Percentiles rank a stretch among this genome's conserved stretches.
Evolutionary conservation across 108 stramenopile species (phyloP).

Genomic region (Pseudonitzschia delicatissima): DNA sequence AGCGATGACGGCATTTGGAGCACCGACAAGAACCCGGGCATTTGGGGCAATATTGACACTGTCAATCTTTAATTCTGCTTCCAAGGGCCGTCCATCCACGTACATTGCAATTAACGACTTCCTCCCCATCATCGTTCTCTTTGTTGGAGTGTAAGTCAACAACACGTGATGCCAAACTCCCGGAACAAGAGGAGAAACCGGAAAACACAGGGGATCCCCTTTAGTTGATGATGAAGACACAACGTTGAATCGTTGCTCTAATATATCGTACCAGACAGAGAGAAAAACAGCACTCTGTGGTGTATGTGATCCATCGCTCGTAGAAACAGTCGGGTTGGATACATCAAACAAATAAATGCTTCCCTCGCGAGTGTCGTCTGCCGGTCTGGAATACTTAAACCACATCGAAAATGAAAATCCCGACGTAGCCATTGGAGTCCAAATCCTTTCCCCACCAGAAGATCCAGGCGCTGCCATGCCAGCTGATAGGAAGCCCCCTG

Average conservation of each 20-base stretch:
- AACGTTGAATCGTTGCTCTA: constrained; percentile 67
- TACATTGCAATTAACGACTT: constrained; percentile 67
- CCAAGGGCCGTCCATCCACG: constrained; percentile 79
- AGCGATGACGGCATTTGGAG: constrained; percentile 75
- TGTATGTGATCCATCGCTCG: constrained; percentile 39
- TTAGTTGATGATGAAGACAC: constrained; percentile 57
- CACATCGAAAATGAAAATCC: constrained; percentile 82
- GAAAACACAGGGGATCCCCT: constrained; percentile 71
- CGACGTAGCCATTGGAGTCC: constrained; percentile 63
- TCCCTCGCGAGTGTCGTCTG: constrained; percentile 47
- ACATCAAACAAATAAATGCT: constrained; percentile 76
- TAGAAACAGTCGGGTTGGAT: constrained; percentile 50
- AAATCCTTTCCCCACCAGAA: constrained; percentile 50
- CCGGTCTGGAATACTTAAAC: constrained; percentile 58
- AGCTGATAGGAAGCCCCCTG: constrained; percentile 43
- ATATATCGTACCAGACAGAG: constrained; percentile 77
- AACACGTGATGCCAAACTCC: constrained; percentile 85
- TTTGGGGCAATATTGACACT: constrained; percentile 76
- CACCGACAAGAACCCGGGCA: constrained; percentile 68
- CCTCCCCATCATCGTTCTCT: constrained; percentile 72
- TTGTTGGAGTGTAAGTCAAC: constrained; percentile 79
- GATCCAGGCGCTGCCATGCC: constrained; percentile 42
- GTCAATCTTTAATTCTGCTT: constrained; percentile 77
- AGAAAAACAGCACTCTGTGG: constrained; percentile 54
- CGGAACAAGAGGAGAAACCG: constrained; percentile 68